Percentiles rank a stretch among this genome's conserved stretches.
Evolutionary conservation across 768 basidiomycete genomes (phyloP).

Genomic region (Suillus luteus): DNA sequence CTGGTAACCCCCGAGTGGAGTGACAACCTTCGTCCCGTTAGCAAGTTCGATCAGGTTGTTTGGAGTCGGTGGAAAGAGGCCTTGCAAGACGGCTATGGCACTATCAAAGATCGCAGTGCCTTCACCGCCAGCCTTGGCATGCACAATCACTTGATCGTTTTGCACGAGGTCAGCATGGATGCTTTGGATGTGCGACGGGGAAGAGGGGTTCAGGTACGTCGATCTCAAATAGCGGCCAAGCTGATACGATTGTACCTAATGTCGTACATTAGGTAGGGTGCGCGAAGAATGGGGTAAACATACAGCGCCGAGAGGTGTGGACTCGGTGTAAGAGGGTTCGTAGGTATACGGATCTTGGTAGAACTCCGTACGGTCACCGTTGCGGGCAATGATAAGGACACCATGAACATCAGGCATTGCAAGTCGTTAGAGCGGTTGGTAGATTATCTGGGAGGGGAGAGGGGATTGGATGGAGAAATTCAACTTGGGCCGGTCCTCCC

Average conservation of each 20-base stretch:
- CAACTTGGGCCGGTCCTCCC: not conserved
- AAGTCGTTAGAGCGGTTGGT: not conserved
- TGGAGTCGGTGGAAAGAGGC: conserved; percentile 76
- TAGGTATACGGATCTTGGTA: conserved; percentile 75
- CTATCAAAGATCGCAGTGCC: conserved; percentile 83
- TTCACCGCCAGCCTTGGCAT: conserved; percentile 81
- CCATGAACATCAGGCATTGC: conserved; percentile 57
- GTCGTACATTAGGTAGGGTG: conserved; percentile 14
- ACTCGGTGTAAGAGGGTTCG: conserved; percentile 60
- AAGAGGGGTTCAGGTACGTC: conserved; percentile 66
- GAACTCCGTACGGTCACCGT: conserved; percentile 70
- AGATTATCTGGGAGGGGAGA: not conserved
- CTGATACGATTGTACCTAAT: conserved; percentile 64
- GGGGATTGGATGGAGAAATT: not conserved
- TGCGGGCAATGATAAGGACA: conserved; percentile 75
- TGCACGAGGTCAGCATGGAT: conserved; percentile 69
- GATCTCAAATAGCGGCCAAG: conserved; percentile 63
- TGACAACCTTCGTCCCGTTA: conserved; percentile 68
- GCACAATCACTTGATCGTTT: conserved; percentile 69
- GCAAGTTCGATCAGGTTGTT: conserved; percentile 73
- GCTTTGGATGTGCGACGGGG: conserved; percentile 66
- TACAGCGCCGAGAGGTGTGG: conserved; percentile 78
- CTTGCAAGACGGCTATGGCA: conserved; percentile 79
- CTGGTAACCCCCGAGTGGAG: conserved; percentile 85
- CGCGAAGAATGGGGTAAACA: conserved; percentile 20